These are phyloP conservation scores for Rhypophila decipiens DNA, from an alignment of 495 filamentous ascomycete species.

Conservation along the genomic window DNA sequence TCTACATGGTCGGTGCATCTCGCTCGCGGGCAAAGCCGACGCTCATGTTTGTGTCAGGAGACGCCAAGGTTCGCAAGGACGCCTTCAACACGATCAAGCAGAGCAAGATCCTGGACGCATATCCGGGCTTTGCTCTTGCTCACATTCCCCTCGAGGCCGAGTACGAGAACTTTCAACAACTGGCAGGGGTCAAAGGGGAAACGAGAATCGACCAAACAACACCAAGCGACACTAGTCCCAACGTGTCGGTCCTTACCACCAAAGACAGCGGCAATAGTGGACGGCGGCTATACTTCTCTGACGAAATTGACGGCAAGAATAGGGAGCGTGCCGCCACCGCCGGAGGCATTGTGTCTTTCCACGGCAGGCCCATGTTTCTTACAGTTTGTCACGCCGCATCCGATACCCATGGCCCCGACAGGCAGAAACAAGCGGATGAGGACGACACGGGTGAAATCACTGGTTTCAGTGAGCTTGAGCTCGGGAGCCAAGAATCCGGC, in stretches of 20 bases:
- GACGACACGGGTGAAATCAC: slow-evolving; percentile 4
- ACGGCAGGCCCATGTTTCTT: too few species aligned
- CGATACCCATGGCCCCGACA: too few species aligned
- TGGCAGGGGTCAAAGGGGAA: background rate
- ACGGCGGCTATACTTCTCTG: background rate
- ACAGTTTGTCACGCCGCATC: too few species aligned
- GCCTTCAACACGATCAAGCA: slow-evolving; percentile 7
- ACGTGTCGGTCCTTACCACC: background rate
- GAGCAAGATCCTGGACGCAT: slow-evolving; percentile 6
- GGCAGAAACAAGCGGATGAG: too few species aligned
- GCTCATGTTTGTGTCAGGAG: slow-evolving; percentile 10
- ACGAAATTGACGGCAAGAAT: background rate
- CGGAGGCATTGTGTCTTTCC: slow-evolving; percentile 3
- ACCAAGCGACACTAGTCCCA: background rate
- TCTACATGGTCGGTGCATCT: slow-evolving; percentile 12
- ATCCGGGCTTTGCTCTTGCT: slow-evolving; percentile 6
- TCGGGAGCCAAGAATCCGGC: slow-evolving; percentile 3
- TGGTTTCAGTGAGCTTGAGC: slow-evolving; percentile 4
- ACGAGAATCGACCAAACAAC: too few species aligned
- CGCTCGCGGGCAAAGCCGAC: slow-evolving; percentile 1
- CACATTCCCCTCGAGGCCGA: slow-evolving; percentile 4
- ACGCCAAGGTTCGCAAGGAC: background rate
- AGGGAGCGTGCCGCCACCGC: background rate
- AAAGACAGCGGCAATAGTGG: background rate
- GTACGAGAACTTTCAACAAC: slow-evolving; percentile 4